Evolutionary conservation across 2,329 filamentous ascomycete species (phyloP).

Genomic region (Beauveria varroae): DNA sequence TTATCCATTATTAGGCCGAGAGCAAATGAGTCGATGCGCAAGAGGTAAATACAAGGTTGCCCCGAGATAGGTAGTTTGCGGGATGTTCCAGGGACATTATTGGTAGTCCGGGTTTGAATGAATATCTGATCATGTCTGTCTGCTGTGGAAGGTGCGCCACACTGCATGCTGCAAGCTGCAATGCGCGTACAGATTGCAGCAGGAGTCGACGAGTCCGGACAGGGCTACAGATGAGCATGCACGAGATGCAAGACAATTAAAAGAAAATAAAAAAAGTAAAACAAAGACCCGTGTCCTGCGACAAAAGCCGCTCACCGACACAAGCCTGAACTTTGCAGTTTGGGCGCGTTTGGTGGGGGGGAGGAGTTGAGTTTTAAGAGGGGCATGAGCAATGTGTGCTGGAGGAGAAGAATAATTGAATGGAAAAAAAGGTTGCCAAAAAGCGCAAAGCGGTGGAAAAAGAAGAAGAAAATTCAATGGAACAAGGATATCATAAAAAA

Average conservation of each 20-base stretch:
- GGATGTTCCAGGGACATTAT: too few relatives aligned
- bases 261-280: neutral
- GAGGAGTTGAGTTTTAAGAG: neutral
- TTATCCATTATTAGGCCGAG: too few relatives aligned
- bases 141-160: neutral
- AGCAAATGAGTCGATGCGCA: too few relatives aligned
- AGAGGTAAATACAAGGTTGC: too few relatives aligned
- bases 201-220: neutral
- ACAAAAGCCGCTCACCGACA: constrained; percentile 1
- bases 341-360: neutral
- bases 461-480: neutral
- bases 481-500: neutral
- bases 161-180: neutral
- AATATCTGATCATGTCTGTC: neutral
- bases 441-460: neutral
- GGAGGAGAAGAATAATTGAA: neutral
- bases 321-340: neutral
- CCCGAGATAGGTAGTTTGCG: too few relatives aligned
- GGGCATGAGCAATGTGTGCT: neutral
- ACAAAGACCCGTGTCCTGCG: neutral
- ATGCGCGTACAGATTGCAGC: constrained; percentile 3
- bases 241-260: neutral
- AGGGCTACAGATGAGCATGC: constrained; percentile 4
- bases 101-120: too few relatives aligned
- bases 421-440: neutral